Evolutionary conservation across 805 yeast genomes (phyloP).

Genomic region (Yamadazyma paraphyllophila): DNA sequence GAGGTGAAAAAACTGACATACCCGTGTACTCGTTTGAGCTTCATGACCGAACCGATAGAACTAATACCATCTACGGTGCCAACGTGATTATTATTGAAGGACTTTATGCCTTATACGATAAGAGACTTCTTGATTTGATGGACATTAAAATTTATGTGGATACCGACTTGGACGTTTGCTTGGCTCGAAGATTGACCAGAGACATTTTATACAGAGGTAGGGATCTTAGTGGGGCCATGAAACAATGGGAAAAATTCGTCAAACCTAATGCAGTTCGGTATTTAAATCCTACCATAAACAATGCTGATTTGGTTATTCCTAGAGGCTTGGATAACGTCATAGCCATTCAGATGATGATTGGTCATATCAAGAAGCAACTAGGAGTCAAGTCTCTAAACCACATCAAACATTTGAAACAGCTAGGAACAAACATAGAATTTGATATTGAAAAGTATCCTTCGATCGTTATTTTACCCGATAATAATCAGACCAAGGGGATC

Average conservation of each 20-base stretch:
- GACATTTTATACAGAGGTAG: conserved; percentile 87
- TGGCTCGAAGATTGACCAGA: conserved; percentile 82
- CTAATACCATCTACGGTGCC: conserved; percentile 85
- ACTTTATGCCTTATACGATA: conserved; percentile 74
- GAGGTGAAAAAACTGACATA: conserved; percentile 51
- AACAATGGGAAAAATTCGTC: conserved; percentile 88
- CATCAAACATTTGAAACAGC: conserved; percentile 54
- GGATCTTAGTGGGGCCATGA: conserved; percentile 74
- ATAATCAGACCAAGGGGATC: conserved; percentile 70
- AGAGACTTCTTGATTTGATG: conserved; percentile 67
- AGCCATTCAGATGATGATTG: conserved; percentile 77
- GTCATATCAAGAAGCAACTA: conserved; percentile 75
- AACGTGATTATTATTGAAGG: conserved; percentile 93
- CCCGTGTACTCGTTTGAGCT: conserved; percentile 60
- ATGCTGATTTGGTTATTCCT: conserved; percentile 89
- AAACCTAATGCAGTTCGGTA: conserved; percentile 84
- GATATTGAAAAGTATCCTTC: conserved; percentile 26
- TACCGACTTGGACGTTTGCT: conserved; percentile 89
- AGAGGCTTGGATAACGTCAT: conserved; percentile 79
- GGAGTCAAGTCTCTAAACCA: conserved; percentile 64
- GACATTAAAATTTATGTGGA: conserved; percentile 89
- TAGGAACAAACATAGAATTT: conserved; percentile 47
- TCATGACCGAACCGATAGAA: conserved; percentile 65
- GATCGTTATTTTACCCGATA: conserved; percentile 40
- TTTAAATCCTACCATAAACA: conserved; percentile 71